Conservation (phyloP, 805 yeast species). For the Cyberlindnera amylophila region DNA sequence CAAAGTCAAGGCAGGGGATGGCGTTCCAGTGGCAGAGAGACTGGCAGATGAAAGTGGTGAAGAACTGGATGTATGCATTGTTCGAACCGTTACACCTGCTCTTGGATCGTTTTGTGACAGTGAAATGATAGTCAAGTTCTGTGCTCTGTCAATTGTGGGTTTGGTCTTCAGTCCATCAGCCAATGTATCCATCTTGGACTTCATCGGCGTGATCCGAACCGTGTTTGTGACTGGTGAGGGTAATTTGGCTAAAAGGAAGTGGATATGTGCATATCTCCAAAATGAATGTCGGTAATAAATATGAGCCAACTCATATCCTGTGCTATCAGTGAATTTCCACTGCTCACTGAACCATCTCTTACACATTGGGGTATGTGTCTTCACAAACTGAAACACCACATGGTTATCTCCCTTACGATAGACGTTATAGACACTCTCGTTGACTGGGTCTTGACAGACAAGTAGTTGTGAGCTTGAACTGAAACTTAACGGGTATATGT, state of each 20-base stretch:
- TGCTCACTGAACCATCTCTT: slow-evolving; percentile 1
- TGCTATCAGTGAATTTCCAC: slow-evolving; percentile 4
- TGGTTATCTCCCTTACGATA: background rate
- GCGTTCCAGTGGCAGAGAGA: no score
- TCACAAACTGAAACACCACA: background rate
- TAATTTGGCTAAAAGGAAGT: slow-evolving; percentile 3
- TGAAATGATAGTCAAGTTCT: no score
- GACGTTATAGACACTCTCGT: background rate
- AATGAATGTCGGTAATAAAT: background rate
- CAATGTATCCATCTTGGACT: background rate
- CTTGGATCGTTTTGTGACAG: no score
- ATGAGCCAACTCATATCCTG: slow-evolving; percentile 7
- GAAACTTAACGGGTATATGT: slow-evolving; percentile 2
- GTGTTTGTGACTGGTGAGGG: background rate
- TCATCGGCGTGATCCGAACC: background rate
- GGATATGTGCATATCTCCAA: background rate
- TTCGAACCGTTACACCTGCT: no score
- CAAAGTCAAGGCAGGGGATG: background rate
- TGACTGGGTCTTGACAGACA: background rate
- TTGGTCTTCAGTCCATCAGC: no score
- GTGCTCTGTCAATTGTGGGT: no score
- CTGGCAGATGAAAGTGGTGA: no score
- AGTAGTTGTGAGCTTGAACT: background rate
- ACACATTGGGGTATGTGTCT: background rate
- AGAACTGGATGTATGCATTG: no score